Percentiles rank a stretch among this genome's conserved stretches.
These are phyloP conservation scores for Yamadazyma sp. DNA, from an alignment of 1,139 yeast species.

Conservation along the genomic window DNA sequence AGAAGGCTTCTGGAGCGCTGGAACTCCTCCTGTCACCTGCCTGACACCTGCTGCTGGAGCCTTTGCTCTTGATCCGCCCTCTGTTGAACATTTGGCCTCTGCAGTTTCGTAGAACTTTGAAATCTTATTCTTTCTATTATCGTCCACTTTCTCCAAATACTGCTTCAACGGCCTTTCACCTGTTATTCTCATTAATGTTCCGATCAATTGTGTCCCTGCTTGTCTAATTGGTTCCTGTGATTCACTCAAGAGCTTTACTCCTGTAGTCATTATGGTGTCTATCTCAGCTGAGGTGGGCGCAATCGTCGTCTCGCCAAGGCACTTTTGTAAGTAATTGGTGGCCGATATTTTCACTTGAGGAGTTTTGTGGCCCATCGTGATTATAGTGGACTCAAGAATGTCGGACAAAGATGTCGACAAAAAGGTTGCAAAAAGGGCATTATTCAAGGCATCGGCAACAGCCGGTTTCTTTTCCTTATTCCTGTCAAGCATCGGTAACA, in stretches of 20 bases:
- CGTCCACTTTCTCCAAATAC: conserved; percentile 70
- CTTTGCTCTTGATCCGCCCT: conserved; percentile 2
- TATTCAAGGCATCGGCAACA: conserved; percentile 68
- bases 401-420: conserved; percentile 51
- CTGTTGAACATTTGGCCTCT: conserved; percentile 43
- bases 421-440: conserved; percentile 68
- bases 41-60: conserved; percentile 1
- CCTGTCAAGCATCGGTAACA: conserved; percentile 72
- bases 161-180: conserved; percentile 70
- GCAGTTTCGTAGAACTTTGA: conserved; percentile 58
- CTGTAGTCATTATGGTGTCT: conserved; percentile 54
- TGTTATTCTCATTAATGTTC: conserved; percentile 76
- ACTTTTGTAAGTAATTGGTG: conserved; percentile 62
- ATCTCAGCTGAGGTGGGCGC: conserved; percentile 57
- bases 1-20: conserved; percentile 8
- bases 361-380: conserved; percentile 69
- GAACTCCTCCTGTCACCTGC: conserved; percentile 4
- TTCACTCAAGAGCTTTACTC: conserved; percentile 68
- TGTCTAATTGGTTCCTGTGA: conserved; percentile 85
- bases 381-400: conserved; percentile 60
- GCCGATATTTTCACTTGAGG: conserved; percentile 81
- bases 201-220: conserved; percentile 76
- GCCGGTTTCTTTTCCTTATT: conserved; percentile 84
- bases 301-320: conserved; percentile 52
- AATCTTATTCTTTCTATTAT: conserved; percentile 68